phyloP scores from a whole-genome alignment of 2,329 filamentous ascomycete species.

The Mycogone perniciosa region DNA sequence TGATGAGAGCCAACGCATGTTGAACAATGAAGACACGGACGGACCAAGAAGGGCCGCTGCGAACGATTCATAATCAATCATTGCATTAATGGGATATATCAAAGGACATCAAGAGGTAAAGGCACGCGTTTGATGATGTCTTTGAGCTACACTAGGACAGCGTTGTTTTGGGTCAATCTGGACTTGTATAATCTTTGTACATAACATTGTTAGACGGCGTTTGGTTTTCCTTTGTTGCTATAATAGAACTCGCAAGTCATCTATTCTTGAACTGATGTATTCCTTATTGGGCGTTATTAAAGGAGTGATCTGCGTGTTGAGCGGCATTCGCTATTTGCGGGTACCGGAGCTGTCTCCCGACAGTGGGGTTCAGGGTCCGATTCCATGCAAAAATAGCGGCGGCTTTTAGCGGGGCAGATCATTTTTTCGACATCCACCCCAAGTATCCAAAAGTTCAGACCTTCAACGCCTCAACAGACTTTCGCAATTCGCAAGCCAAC shows the following conservation, averaged over 20 bases:
- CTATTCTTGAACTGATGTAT: too few species aligned
- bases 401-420: constrained; percentile 5
- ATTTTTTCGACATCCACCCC: constrained; percentile 1
- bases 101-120: too few species aligned
- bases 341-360: too few species aligned
- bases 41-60: constrained; percentile 1
- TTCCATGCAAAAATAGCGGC: constrained; percentile 5
- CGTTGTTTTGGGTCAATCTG: neutral
- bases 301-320: too few species aligned
- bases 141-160: neutral
- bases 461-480: neutral
- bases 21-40: constrained; percentile 12
- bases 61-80: neutral
- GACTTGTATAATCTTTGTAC: neutral
- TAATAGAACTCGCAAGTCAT: too few species aligned
- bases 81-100: neutral
- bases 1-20: constrained; percentile 38
- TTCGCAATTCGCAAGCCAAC: too few species aligned
- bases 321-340: too few species aligned
- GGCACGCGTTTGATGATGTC: too few species aligned
- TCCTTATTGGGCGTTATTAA: too few species aligned
- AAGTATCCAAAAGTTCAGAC: neutral
- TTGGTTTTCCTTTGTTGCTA: too few species aligned
- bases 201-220: too few species aligned
- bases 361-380: constrained; percentile 1